Conservation (phyloP, 75 land plant species). For the Ceratopteris richardii region DNA sequence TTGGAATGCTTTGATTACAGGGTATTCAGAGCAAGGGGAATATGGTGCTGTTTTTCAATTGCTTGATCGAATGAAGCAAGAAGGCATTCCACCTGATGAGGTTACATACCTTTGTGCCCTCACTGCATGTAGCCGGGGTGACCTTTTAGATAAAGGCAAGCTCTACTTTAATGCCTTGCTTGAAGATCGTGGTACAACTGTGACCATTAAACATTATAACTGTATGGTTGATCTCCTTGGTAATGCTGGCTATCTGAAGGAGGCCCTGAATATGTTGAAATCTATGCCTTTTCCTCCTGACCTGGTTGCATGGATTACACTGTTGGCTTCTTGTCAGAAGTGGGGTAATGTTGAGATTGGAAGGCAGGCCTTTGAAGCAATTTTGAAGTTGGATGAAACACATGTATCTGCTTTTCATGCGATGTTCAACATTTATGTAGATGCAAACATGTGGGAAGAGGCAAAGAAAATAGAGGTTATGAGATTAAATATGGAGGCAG, state of each 20-base stretch:
- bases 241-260: conserved; percentile 39
- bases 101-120: conserved; percentile 30
- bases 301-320: conserved; percentile 44
- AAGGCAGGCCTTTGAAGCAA: conserved; percentile 30
- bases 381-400: conserved; percentile 32
- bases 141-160: conserved; percentile 28
- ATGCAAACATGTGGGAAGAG: conserved; percentile 43
- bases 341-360: conserved; percentile 40
- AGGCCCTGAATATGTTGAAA: conserved; percentile 38
- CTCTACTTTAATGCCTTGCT: conserved; percentile 32
- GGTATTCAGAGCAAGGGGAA: conserved; percentile 23
- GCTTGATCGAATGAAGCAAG: conserved; percentile 21
- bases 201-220: conserved; percentile 50
- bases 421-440: conserved; percentile 54
- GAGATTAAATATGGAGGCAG: not conserved
- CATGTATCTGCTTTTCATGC: conserved; percentile 49
- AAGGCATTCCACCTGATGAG: conserved; percentile 22
- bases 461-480: conserved; percentile 8
- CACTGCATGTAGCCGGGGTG: conserved; percentile 39
- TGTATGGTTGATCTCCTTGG: conserved; percentile 61
- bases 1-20: conserved; percentile 43
- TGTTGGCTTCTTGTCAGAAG: conserved; percentile 45
- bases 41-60: conserved; percentile 19
- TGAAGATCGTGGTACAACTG: conserved; percentile 27
- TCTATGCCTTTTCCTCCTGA: conserved; percentile 36